These are phyloP conservation scores for Volvox carteri DNA, from an alignment of 163 green algal genomes.

Conservation along the genomic window DNA sequence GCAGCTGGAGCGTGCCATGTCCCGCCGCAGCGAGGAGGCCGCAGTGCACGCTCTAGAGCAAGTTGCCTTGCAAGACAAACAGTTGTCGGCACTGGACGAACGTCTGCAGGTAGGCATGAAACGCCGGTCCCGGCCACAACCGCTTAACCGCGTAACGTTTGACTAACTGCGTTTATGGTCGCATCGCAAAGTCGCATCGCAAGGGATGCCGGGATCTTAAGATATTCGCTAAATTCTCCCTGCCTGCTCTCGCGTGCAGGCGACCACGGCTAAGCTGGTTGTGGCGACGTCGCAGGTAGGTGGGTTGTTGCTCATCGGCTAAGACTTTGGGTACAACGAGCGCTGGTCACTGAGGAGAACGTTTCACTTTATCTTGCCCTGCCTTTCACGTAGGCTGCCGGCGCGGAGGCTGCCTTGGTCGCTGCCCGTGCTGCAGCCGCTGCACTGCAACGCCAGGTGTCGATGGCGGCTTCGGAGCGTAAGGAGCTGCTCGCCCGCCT, in stretches of 20 bases:
- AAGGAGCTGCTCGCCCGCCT: constrained; percentile 56
- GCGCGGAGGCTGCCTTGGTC: constrained; percentile 14
- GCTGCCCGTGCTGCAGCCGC: background rate
- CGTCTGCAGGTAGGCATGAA: constrained; percentile 47
- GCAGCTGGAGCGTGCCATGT: constrained; percentile 39
- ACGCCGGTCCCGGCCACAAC: no score
- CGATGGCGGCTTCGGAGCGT: constrained; percentile 30
- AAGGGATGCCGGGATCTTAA: no score
- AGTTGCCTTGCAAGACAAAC: constrained; percentile 43
- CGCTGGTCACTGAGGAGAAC: no score
- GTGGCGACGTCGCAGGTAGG: constrained; percentile 2
- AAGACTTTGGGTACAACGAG: background rate
- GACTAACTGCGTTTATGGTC: no score
- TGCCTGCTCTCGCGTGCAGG: background rate
- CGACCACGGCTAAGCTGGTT: constrained; percentile 34
- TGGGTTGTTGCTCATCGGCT: no score
- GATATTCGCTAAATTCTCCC: no score
- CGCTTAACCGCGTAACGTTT: no score
- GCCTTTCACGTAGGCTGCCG: background rate
- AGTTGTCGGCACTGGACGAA: background rate
- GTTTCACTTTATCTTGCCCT: no score
- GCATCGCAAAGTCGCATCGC: no score
- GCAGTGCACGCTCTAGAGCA: constrained; percentile 46
- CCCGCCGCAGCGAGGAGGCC: constrained; percentile 35
- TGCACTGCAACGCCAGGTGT: constrained; percentile 51